Base-by-base conservation (phyloP, 495 filamentous ascomycete species). In the Polyplosphaeria fusca region DNA sequence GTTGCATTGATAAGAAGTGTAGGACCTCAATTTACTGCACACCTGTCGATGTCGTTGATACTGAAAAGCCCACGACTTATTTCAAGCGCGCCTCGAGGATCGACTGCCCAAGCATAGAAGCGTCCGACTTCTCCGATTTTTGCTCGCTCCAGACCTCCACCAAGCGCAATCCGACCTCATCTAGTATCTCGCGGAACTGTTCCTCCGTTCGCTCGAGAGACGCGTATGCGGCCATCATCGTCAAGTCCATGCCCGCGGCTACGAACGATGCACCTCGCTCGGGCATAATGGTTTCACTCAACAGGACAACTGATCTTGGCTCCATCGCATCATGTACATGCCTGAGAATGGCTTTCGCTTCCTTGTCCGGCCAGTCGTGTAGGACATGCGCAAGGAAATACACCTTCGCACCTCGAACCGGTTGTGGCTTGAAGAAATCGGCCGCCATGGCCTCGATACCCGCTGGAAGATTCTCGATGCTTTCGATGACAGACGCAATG, bases 381-480 rank as follows among this genome's bases (percentile, higher is more conserved):
- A 77, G 47, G 38, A 79, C 67, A 14, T 54, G 56, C n/a, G 73
- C 69, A 11, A 77, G 50, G 24, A 71, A 77, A 58, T 78, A 78
- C 41, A 70, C 73, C 30, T 65, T 69, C 5, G 76, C 72, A 14
- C 70, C 70, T 67, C 61, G 60, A 2, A 65, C 47, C 47, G 55
- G 35, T n/a, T 58, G 55, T 23, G 45, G 46, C 14, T 40, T 52
- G 26, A 50, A 51, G 38, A 58, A 58, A 18, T 52, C 38, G 18
- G 50, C 35, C 13, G n/a, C 55, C 16, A 51, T 2, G 32, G n/a
- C 4, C 37, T 50, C 25, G 23, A 58, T 51, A 2, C 35, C 45
- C 12, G 14, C 44, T 20, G 47, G 47, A 40, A 52, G 27, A 3
- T 11, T 12, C 9, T 45, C 45, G 35, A 20, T 25, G 18, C 24